Evolutionary conservation across 768 basidiomycete species (phyloP), one percentile per base, ranked within the genome.

Genomic region (Hypsizygus marmoreus): DNA sequence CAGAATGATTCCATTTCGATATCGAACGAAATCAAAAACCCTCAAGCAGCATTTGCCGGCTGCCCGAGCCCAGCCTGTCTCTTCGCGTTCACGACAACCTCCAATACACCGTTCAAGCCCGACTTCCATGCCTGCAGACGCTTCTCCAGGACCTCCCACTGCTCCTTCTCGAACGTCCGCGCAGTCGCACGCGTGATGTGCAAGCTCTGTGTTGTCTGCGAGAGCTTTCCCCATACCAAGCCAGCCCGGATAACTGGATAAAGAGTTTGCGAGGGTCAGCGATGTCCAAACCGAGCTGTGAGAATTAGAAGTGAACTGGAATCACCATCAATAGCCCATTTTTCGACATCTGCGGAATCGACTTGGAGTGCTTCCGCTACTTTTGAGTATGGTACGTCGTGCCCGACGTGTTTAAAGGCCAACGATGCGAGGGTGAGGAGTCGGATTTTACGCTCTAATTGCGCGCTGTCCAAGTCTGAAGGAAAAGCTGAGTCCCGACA

Each of bases 271-370:
- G n/a, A n/a, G n/a, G n/a, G n/a, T n/a, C n/a, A n/a, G n/a, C n/a
- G n/a, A n/a, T n/a, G n/a, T n/a, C n/a, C n/a, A n/a, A n/a, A n/a
- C n/a, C n/a, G n/a, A n/a, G n/a, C n/a, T n/a, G n/a, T n/a, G n/a
- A n/a, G n/a, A n/a, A n/a, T 25, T 23, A 3, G 32, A 34, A 48
- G 12, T 24, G 24, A 41, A 40, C 34, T 40, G 14, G 6, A 42
- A 73, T 49, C 58, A 91, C 91, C 84, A 67, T 93, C 89, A 51
- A 94, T 93, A 30, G 84, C 82, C 89, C 90, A 93, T 57, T 79
- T 83, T 63, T 94, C 92, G 22, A 94, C 89, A 48, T 88, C 73
- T 19, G 76, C 69, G 16, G 64, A 49, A 19, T 82, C 76, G 6
- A 91, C 80, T 52, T 88, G 79, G 33, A 94, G 67, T 10, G 79